Conservation (phyloP, 2,329 filamentous ascomycete species). For the Hyphodiscus sp. region DNA sequence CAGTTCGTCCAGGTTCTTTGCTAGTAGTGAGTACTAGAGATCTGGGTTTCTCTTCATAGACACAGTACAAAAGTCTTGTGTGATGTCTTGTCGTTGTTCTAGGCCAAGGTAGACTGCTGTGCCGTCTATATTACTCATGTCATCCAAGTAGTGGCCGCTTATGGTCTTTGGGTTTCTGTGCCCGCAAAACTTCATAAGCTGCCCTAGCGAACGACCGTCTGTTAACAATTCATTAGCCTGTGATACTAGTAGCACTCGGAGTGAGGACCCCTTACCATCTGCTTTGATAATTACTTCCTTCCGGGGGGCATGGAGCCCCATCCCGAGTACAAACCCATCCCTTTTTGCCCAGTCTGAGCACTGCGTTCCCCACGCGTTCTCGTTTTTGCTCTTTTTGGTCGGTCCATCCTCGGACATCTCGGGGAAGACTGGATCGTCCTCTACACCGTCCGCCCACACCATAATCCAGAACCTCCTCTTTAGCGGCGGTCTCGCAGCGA, state of each 20-base stretch:
- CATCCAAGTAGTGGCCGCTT: conserved; percentile 10
- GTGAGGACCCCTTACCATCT: conserved; percentile 7
- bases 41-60: conserved; percentile 12
- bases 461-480: conserved; percentile 9
- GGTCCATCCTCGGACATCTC: conserved; percentile 9
- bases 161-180: conserved; percentile 11
- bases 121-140: conserved; percentile 12
- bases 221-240: too few relatives aligned
- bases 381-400: conserved; percentile 12
- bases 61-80: conserved; percentile 7
- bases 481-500: conserved; percentile 4
- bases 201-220: too few relatives aligned
- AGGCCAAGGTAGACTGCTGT: conserved; percentile 8
- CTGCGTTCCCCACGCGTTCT: conserved; percentile 6
- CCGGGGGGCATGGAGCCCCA: conserved; percentile 6
- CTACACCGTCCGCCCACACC: conserved; percentile 3
- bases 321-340: conserved; percentile 5
- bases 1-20: conserved; percentile 6
- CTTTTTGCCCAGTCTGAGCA: conserved; percentile 13
- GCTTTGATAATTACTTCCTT: conserved; percentile 12
- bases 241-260: conserved; percentile 1
- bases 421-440: conserved; percentile 5
- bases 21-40: conserved; percentile 8
- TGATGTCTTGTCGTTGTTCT: conserved; percentile 5
- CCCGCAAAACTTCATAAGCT: too few relatives aligned